Percentiles rank a stretch among this genome's conserved stretches.
Evolutionary conservation across 345 rosid genomes (phyloP).

Genomic region (Angophora floribunda): DNA sequence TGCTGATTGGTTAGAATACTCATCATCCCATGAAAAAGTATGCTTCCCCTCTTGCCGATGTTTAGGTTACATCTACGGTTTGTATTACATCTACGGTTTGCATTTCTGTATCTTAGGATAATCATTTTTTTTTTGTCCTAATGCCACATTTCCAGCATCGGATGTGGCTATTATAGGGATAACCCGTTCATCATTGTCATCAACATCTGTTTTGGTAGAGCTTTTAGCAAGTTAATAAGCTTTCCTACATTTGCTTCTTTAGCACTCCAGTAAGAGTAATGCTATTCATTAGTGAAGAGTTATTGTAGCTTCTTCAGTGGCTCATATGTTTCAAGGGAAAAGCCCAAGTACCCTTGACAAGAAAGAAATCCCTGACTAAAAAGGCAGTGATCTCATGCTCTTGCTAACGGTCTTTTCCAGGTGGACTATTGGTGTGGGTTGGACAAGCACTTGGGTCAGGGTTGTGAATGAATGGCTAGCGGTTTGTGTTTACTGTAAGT

Average conservation of each 20-base stretch:
- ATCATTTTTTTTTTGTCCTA: background rate
- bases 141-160: background rate
- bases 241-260: too few relatives aligned
- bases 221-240: too few relatives aligned
- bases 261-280: too few relatives aligned
- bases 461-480: constrained; percentile 93
- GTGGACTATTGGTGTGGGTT: constrained; percentile 96
- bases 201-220: background rate
- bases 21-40: constrained; percentile 78
- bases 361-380: background rate
- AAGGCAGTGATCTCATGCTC: background rate
- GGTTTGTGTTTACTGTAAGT: constrained; percentile 86
- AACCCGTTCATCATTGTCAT: background rate
- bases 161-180: background rate
- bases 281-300: too few relatives aligned
- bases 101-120: background rate
- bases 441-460: constrained; percentile 98
- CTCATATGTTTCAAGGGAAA: background rate
- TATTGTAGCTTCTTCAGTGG: background rate
- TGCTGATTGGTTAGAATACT: constrained; percentile 85
- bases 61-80: background rate
- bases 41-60: background rate
- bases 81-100: background rate
- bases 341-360: background rate
- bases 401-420: constrained; percentile 13